Percentiles rank a stretch among this genome's conserved stretches.
Conservation (phyloP, 2,329 filamentous ascomycete genomes). For the Penicillium sp. region DNA sequence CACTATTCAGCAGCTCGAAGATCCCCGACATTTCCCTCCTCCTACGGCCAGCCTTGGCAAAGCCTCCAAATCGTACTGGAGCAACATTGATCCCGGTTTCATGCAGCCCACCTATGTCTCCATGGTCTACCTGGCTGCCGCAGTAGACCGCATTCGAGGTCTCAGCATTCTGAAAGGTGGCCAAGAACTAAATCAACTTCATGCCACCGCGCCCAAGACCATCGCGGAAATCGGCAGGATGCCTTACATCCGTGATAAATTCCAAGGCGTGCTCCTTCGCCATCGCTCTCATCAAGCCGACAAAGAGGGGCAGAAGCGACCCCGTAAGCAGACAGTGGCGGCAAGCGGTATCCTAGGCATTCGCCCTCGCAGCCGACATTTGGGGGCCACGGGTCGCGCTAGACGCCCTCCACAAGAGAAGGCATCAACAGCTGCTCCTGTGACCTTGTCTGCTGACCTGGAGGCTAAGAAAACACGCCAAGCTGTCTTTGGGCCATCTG, state of each 20-base stretch:
- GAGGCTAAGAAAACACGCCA: neutral
- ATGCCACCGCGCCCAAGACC: constrained; percentile 38
- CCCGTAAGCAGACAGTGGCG: neutral
- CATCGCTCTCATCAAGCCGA: constrained; percentile 30
- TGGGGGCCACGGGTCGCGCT: neutral
- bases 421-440: neutral
- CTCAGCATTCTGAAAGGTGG: constrained; percentile 38
- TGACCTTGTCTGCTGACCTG: neutral
- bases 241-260: constrained; percentile 43
- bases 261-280: constrained; percentile 45
- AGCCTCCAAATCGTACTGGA: constrained; percentile 36
- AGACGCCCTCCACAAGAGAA: neutral
- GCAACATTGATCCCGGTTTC: constrained; percentile 40
- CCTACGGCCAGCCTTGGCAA: constrained; percentile 34
- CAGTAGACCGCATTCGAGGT: constrained; percentile 39
- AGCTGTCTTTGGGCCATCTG: neutral
- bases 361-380: neutral
- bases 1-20: constrained; percentile 37
- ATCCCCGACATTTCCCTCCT: constrained; percentile 14
- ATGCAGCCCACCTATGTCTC: constrained; percentile 48
- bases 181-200: constrained; percentile 30
- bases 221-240: constrained; percentile 39
- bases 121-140: constrained; percentile 46
- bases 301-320: neutral
- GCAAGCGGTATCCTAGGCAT: constrained; percentile 15